Conservation (phyloP, 176 grass and related monocot species). For the Triticum turgidum region DNA sequence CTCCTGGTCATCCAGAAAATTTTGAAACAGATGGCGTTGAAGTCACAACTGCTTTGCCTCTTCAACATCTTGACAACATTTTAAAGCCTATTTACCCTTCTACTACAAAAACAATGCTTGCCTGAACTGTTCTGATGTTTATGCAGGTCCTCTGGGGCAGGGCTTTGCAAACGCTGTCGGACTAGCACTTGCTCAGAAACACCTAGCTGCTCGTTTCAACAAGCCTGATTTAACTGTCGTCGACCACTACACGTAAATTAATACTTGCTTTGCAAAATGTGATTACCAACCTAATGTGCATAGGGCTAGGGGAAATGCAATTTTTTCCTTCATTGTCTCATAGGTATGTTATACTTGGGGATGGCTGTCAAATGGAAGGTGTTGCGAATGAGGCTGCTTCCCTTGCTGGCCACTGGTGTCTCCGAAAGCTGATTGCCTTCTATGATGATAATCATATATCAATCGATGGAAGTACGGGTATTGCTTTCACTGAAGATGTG, state of each 20-base stretch:
- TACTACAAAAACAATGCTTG: not conserved
- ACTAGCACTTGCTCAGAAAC: constrained; percentile 81
- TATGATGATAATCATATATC: constrained; percentile 99
- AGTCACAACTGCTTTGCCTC: constrained; percentile 75
- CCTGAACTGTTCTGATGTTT: constrained; percentile 2
- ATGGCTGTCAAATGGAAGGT: constrained; percentile 97
- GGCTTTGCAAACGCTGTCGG: constrained; percentile 90
- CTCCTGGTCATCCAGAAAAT: constrained; percentile 94
- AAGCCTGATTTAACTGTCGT: constrained; percentile 66
- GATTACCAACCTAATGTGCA: not conserved
- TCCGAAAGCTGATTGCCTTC: constrained; percentile 90
- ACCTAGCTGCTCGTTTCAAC: constrained; percentile 87
- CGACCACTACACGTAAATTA: constrained; percentile 84
- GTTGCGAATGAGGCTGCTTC: constrained; percentile 79
- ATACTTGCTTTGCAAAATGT: not conserved
- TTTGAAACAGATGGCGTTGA: constrained; percentile 91
- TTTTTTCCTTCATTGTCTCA: not conserved
- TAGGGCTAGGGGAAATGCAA: not conserved
- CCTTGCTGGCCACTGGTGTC: constrained; percentile 85
- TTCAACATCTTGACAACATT: not conserved
- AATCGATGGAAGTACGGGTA: constrained; percentile 77
- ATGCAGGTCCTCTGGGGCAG: constrained; percentile 81
- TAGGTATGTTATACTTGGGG: constrained; percentile 82
- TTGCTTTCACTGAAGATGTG: constrained; percentile 92
- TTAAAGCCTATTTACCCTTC: not conserved